Evolutionary conservation across 2,329 filamentous ascomycete species (phyloP).

Genomic region (Ilyonectria sp.): DNA sequence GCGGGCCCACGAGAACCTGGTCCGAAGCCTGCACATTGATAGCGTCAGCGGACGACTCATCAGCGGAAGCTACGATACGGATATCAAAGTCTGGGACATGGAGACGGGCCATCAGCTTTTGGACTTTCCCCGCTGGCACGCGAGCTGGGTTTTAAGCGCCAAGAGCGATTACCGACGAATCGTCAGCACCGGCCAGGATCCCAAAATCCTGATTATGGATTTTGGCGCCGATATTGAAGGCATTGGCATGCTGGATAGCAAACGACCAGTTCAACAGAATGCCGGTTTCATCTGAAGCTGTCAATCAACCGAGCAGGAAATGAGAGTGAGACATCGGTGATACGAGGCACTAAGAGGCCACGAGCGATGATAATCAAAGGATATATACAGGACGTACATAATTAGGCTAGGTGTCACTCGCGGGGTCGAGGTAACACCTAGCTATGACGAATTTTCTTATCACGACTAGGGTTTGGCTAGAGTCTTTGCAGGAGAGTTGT

Average conservation of each 20-base stretch:
- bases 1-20: conserved; percentile 86
- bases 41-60: conserved; percentile 88
- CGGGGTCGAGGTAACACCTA: conserved; percentile 23
- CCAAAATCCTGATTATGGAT: conserved; percentile 93
- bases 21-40: conserved; percentile 93
- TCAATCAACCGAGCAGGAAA: background rate
- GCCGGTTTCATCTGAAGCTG: conserved; percentile 47
- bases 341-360: conserved; percentile 10
- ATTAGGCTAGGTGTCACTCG: conserved; percentile 23
- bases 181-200: conserved; percentile 94
- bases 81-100: conserved; percentile 95
- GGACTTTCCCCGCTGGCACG: conserved; percentile 94
- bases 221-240: conserved; percentile 78
- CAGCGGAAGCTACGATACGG: conserved; percentile 94
- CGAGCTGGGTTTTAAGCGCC: conserved; percentile 95
- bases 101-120: conserved; percentile 83
- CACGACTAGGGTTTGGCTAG: conserved; percentile 42
- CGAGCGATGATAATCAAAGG: conserved; percentile 22
- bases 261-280: conserved; percentile 31
- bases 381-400: conserved; percentile 25
- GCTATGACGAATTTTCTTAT: conserved; percentile 36
- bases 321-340: conserved; percentile 13
- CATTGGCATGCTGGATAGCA: conserved; percentile 71
- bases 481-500: conserved; percentile 28
- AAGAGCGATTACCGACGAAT: conserved; percentile 97